Evolutionary conservation across 495 filamentous ascomycete species (phyloP).

Genomic region (Parathielavia hyrcaniae): DNA sequence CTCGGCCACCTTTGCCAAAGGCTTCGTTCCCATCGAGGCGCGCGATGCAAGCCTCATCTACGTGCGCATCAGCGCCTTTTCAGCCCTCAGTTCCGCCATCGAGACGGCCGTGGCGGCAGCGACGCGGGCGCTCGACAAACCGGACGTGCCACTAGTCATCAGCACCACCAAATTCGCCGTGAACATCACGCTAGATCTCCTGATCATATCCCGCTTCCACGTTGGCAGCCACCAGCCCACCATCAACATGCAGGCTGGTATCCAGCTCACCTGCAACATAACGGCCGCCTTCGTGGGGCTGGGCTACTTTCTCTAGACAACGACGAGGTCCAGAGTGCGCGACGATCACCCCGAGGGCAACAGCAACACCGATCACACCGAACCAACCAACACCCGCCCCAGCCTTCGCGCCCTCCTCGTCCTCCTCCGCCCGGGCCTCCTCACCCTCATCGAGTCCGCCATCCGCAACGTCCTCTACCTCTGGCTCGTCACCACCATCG

Average conservation of each 20-base stretch:
- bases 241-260: no score
- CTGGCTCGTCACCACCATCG: no score
- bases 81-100: slow-evolving; percentile 55
- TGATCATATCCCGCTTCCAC: slow-evolving; percentile 1
- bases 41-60: slow-evolving; percentile 54
- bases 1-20: slow-evolving; percentile 52
- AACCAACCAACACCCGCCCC: slow-evolving; percentile 1
- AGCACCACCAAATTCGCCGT: slow-evolving; percentile 5
- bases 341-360: background rate
- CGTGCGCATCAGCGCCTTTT: slow-evolving; percentile 57
- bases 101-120: slow-evolving; percentile 56
- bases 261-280: no score
- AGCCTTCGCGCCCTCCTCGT: background rate
- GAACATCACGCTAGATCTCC: background rate
- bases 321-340: background rate
- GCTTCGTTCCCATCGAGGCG: slow-evolving; percentile 58
- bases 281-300: background rate
- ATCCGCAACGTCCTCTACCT: no score
- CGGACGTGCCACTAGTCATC: slow-evolving; percentile 39
- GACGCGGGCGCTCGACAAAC: slow-evolving; percentile 63
- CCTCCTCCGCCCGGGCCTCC: background rate
- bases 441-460: slow-evolving; percentile 1
- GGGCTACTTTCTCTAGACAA: slow-evolving; percentile 2
- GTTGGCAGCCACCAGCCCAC: slow-evolving; percentile 2
- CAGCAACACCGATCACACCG: background rate